Percentiles rank a stretch among this genome's conserved stretches.
phyloP scores from a whole-genome alignment of 2,329 filamentous ascomycete species.

The Nemania sp. region DNA sequence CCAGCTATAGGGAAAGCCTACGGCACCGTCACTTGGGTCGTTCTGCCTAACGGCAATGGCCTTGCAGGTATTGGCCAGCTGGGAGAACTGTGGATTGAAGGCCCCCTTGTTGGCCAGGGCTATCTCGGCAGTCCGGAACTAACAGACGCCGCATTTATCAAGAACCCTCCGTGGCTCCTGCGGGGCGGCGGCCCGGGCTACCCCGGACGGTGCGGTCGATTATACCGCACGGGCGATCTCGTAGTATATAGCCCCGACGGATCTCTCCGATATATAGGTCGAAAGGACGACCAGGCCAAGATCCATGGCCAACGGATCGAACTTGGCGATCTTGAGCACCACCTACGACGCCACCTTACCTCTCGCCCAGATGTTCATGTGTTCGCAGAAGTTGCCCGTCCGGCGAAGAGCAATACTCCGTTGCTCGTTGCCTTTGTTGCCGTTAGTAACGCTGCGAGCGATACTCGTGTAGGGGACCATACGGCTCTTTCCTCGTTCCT shows the following conservation, averaged over 20 bases:
- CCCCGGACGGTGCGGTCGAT: background rate
- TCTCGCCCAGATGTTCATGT: background rate
- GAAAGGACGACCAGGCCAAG: slow-evolving; percentile 40
- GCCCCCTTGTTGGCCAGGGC: slow-evolving; percentile 11
- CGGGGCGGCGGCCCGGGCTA: background rate
- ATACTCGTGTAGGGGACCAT: background rate
- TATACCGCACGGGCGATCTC: slow-evolving; percentile 12
- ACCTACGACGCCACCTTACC: slow-evolving; percentile 5
- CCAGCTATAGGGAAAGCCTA: background rate
- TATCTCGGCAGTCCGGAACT: slow-evolving; percentile 8
- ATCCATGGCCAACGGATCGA: slow-evolving; percentile 42
- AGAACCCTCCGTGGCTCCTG: slow-evolving; percentile 11
- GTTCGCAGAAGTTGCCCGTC: background rate
- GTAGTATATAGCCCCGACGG: slow-evolving; percentile 6
- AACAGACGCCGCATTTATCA: slow-evolving; percentile 13
- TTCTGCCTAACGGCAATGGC: background rate
- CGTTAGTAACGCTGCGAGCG: background rate
- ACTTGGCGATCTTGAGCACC: slow-evolving; percentile 39
- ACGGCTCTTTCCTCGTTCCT: background rate
- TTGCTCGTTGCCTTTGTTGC: slow-evolving; percentile 1
- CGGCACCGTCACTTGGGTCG: slow-evolving; percentile 5
- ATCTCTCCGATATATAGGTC: slow-evolving; percentile 15
- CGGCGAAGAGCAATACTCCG: background rate
- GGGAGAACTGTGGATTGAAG: slow-evolving; percentile 15
- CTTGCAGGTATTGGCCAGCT: slow-evolving; percentile 9